Base-by-base conservation (phyloP, 176 grass and related monocot species). In the Carex myosuroides region DNA sequence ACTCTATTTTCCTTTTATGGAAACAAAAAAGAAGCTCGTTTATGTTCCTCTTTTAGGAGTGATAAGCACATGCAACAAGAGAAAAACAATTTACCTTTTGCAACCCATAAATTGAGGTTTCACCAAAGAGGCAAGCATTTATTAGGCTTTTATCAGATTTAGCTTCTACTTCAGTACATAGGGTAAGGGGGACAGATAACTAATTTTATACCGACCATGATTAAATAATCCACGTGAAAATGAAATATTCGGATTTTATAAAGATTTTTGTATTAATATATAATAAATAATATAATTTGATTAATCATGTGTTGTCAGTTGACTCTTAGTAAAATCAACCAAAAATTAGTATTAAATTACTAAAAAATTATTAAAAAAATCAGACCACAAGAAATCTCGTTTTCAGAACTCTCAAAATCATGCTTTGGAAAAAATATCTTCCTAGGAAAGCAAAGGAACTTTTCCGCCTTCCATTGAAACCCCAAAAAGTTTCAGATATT, bases 161-260 rank as follows among this genome's bases (percentile, higher is more conserved):
- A 83, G 81, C 42, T 83, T 42, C 41, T 67, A 83, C 11, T 83
- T 54, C 39, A 55, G 81, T 83, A 22, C 60, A 83, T 8, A 66
- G 8, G 41, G 5, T 39, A 5, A 44, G 0, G 62, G 81, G 14
- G 62, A 66, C 21, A 69, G 46, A 83, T 83, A 83, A 83, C 81
- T 69, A 83, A 83, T 81, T 81, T 81, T 81, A 64, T 83, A 83
- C 81, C 81, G 62, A 64, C 81, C 81, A 54, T 66, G 62, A 83
- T 83, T 68, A 69, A 83, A 83, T 22, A 83, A 83, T 68, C 39
- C 64, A 83, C 62, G 41, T 53, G 26, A 78, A 78, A 78, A 78
- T 77, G 59, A 41, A 32, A 55, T 77, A 29, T 57, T 56, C 24
- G 13, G 8, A 83, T 18, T 81, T 83, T 32, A 69, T 21, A 83